Evolutionary conservation across 2,329 filamentous ascomycete genomes (phyloP).

Genomic region (Fusarium sp.): DNA sequence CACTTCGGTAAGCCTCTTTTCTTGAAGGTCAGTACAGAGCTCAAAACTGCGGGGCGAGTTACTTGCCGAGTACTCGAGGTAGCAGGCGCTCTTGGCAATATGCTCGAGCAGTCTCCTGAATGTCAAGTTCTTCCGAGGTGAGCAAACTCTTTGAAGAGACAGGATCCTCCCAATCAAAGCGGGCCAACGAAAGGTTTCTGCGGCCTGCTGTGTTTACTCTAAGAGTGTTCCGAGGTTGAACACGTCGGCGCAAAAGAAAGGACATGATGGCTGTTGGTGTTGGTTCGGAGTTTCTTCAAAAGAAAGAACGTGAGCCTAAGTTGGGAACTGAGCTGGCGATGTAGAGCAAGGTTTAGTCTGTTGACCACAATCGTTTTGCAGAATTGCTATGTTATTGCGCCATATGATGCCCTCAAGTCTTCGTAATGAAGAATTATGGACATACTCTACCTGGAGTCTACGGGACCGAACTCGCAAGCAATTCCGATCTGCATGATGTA

Average conservation of each 20-base stretch:
- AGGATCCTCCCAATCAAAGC: constrained; percentile 92
- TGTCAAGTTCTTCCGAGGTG: constrained; percentile 89
- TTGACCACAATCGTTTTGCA: not conserved
- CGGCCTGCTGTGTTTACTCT: not conserved
- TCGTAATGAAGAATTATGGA: not conserved
- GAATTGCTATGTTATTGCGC: not conserved
- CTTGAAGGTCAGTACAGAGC: not conserved
- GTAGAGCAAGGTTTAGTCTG: not conserved
- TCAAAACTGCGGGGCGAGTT: not conserved
- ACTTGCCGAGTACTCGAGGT: constrained; percentile 82
- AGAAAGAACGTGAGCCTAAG: not conserved
- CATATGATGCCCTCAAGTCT: not conserved
- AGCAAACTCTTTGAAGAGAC: constrained; percentile 76
- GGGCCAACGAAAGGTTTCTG: not conserved
- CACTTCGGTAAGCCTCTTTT: constrained; percentile 81
- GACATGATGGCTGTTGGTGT: not conserved
- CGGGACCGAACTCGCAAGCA: not conserved
- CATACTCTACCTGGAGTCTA: not conserved
- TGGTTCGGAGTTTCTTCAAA: not conserved
- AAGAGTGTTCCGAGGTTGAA: not conserved
- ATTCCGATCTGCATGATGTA: not conserved
- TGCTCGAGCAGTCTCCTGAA: constrained; percentile 87
- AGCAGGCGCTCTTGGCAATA: constrained; percentile 91
- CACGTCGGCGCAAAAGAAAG: not conserved
- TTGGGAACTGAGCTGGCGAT: not conserved